A percentile compares a stretch with the other conserved stretches of the same genome.
Conservation (phyloP, 2,329 filamentous ascomycete genomes). For the Fusarium miscanthi region DNA sequence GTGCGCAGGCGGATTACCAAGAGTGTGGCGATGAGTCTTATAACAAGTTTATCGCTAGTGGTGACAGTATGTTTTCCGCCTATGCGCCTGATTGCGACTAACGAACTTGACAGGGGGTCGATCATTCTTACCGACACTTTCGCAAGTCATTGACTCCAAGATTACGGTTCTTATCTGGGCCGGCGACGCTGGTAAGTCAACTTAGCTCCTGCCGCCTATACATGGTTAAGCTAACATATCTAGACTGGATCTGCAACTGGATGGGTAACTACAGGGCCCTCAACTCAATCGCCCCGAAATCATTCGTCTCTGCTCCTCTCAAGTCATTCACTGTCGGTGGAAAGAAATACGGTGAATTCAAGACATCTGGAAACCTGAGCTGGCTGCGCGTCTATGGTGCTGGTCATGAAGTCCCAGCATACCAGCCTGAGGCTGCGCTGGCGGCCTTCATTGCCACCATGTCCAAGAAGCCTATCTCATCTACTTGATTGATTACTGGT, state of each 20-base stretch:
- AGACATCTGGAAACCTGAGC: slow-evolving; percentile 64
- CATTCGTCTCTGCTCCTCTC: slow-evolving; percentile 50
- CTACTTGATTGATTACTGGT: neutral
- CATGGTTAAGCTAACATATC: neutral
- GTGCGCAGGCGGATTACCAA: slow-evolving; percentile 31
- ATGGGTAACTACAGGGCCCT: slow-evolving; percentile 59
- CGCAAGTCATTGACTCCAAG: slow-evolving; percentile 58
- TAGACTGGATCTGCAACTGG: slow-evolving; percentile 70
- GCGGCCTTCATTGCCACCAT: slow-evolving; percentile 15
- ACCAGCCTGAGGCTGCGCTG: slow-evolving; percentile 38
- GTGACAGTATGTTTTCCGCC: slow-evolving; percentile 33
- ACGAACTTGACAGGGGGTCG: slow-evolving; percentile 48
- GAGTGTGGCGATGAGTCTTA: slow-evolving; percentile 33
- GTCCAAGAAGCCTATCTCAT: slow-evolving; percentile 14
- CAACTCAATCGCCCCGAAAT: slow-evolving; percentile 55
- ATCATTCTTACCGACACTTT: slow-evolving; percentile 57
- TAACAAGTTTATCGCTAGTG: slow-evolving; percentile 30
- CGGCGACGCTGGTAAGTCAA: slow-evolving; percentile 58
- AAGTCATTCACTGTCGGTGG: slow-evolving; percentile 62
- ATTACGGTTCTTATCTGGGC: slow-evolving; percentile 64
- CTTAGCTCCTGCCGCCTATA: fast-evolving
- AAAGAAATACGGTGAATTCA: slow-evolving; percentile 59
- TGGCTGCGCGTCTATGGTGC: slow-evolving; percentile 69
- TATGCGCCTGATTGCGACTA: neutral
- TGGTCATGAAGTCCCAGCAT: slow-evolving; percentile 66